Evolutionary conservation across 805 yeast species (phyloP).

Genomic region (Lipomyces yamadae): DNA sequence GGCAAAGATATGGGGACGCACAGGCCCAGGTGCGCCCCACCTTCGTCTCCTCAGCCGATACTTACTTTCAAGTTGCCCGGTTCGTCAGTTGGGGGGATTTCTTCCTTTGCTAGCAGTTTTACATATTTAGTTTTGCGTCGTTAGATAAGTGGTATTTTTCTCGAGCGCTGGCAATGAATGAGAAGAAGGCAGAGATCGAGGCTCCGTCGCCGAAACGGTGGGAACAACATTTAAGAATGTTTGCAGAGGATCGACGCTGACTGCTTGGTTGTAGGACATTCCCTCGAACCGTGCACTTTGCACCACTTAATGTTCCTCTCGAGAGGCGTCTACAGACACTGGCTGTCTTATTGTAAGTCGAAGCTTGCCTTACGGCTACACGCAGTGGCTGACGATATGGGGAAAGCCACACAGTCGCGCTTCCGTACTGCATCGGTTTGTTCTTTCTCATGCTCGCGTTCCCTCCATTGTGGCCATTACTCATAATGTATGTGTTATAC

Average conservation of each 20-base stretch:
- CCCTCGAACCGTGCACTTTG: slow-evolving; percentile 42
- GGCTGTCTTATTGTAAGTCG: slow-evolving; percentile 59
- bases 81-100: not conserved
- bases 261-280: slow-evolving; percentile 1
- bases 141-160: not conserved
- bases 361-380: not conserved
- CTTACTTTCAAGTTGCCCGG: not conserved
- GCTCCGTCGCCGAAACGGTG: not conserved
- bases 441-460: slow-evolving; percentile 64
- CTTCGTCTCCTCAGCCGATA: not conserved
- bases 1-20: not conserved
- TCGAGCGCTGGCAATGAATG: not conserved
- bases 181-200: not conserved
- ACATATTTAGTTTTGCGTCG: not conserved
- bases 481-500: slow-evolving; percentile 66
- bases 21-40: not conserved
- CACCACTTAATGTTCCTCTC: slow-evolving; percentile 62
- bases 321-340: slow-evolving; percentile 65
- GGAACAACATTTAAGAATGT: not conserved
- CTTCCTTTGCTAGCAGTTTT: not conserved
- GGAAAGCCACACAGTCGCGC: slow-evolving; percentile 29
- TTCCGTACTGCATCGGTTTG: slow-evolving; percentile 36
- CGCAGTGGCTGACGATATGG: not conserved
- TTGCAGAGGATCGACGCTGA: not conserved
- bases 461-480: slow-evolving; percentile 68